Conservation (phyloP, 768 basidiomycete species). For the Roridomyces roridus region DNA sequence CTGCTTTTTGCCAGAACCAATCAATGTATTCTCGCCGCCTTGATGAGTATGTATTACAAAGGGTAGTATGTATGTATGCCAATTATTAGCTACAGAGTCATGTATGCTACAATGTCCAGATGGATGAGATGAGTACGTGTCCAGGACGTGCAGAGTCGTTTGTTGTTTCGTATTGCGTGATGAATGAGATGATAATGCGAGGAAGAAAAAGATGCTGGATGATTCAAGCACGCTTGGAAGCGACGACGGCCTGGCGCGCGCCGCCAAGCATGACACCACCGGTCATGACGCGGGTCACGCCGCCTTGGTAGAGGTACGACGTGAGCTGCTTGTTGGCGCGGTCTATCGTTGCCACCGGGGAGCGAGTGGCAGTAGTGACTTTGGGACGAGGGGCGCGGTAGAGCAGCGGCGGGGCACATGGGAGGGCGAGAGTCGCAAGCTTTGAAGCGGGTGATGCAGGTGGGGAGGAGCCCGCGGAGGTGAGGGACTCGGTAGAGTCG, state of each 20-base stretch:
- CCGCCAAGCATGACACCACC: constrained; percentile 26
- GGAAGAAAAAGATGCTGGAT: too few relatives aligned
- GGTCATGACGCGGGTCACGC: constrained; percentile 14
- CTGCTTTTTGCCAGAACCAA: too few relatives aligned
- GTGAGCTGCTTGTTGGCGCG: constrained; percentile 4
- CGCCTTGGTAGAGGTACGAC: constrained; percentile 23
- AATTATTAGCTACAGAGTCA: too few relatives aligned
- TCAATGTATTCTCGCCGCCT: too few relatives aligned
- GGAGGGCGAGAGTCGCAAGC: constrained; percentile 1
- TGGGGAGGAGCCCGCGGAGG: constrained; percentile 12
- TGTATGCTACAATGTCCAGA: too few relatives aligned
- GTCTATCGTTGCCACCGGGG: neutral
- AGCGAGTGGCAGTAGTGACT: neutral
- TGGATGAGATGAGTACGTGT: too few relatives aligned
- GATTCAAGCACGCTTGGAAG: neutral
- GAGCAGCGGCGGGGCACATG: neutral
- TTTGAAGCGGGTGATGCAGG: constrained; percentile 3
- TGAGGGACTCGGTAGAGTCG: constrained; percentile 11
- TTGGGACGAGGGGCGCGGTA: neutral
- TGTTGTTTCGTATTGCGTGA: too few relatives aligned
- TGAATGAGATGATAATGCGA: too few relatives aligned
- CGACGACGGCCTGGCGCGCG: neutral
- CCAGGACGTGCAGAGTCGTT: too few relatives aligned
- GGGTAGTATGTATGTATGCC: too few relatives aligned
- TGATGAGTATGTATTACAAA: too few relatives aligned